These are phyloP conservation scores for Aspergillus costaricaensis DNA, from an alignment of 2,329 filamentous ascomycete species.

Conservation along the genomic window DNA sequence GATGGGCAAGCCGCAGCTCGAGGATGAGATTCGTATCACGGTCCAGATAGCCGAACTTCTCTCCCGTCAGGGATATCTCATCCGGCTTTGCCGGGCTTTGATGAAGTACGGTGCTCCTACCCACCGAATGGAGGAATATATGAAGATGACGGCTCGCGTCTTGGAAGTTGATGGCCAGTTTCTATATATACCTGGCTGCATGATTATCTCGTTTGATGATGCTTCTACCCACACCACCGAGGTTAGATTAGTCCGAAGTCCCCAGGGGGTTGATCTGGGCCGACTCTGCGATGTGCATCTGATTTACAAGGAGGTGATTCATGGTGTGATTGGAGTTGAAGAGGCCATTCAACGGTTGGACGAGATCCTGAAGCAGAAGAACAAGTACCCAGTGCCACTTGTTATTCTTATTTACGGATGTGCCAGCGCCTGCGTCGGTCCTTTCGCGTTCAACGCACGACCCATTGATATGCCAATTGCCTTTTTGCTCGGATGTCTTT, in stretches of 20 bases:
- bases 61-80: slow-evolving; percentile 77
- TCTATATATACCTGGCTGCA: slow-evolving; percentile 87
- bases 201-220: slow-evolving; percentile 87
- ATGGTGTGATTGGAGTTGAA: slow-evolving; percentile 51
- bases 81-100: slow-evolving; percentile 81
- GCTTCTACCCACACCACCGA: slow-evolving; percentile 51
- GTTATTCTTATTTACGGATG: slow-evolving; percentile 71
- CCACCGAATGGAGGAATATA: slow-evolving; percentile 86
- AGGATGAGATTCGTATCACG: slow-evolving; percentile 61
- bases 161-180: slow-evolving; percentile 90
- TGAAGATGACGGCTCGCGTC: slow-evolving; percentile 84
- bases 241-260: slow-evolving; percentile 48
- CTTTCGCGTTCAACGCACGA: slow-evolving; percentile 77
- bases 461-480: slow-evolving; percentile 78
- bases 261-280: slow-evolving; percentile 49
- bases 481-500: slow-evolving; percentile 73
- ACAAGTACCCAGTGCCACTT: slow-evolving; percentile 58
- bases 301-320: slow-evolving; percentile 53
- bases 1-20: slow-evolving; percentile 36
- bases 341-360: slow-evolving; percentile 49
- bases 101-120: slow-evolving; percentile 94
- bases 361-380: slow-evolving; percentile 60
- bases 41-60: slow-evolving; percentile 70
- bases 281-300: slow-evolving; percentile 50
- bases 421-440: slow-evolving; percentile 73